Evolutionary conservation across 2,329 filamentous ascomycete genomes (phyloP).

Genomic region (Talaromyces pinophilus): DNA sequence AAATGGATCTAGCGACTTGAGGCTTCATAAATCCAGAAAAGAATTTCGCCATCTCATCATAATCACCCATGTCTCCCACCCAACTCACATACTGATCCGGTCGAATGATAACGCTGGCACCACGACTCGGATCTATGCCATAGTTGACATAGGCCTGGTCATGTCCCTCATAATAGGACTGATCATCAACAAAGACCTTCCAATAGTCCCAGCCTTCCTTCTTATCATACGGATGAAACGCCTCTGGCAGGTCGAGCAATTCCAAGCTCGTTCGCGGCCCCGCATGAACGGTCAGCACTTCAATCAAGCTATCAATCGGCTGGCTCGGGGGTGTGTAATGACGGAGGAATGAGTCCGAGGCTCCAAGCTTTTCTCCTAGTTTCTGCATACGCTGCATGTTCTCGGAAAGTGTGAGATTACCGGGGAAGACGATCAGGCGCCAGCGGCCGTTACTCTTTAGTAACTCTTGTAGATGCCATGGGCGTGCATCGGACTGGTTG

Average conservation of each 20-base stretch:
- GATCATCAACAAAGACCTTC: slow-evolving; percentile 16
- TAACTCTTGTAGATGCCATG: slow-evolving; percentile 41
- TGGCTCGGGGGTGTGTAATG: neutral
- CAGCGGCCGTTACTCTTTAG: slow-evolving; percentile 29
- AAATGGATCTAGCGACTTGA: neutral
- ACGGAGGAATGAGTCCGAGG: slow-evolving; percentile 9
- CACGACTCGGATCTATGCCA: slow-evolving; percentile 59
- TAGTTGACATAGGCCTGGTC: slow-evolving; percentile 51
- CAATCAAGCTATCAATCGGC: slow-evolving; percentile 5
- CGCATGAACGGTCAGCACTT: slow-evolving; percentile 16
- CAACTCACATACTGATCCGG: slow-evolving; percentile 2
- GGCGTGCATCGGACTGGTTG: slow-evolving; percentile 42
- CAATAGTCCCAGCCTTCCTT: slow-evolving; percentile 16
- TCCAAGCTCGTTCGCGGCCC: slow-evolving; percentile 7
- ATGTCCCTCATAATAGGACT: slow-evolving; percentile 3
- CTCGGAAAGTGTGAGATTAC: slow-evolving; percentile 24
- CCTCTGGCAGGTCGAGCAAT: slow-evolving; percentile 2
- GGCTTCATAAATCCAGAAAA: neutral
- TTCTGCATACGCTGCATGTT: slow-evolving; percentile 49
- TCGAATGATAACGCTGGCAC: slow-evolving; percentile 31
- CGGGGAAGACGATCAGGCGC: slow-evolving; percentile 14
- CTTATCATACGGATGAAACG: slow-evolving; percentile 7
- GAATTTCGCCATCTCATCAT: neutral
- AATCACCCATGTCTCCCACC: neutral
- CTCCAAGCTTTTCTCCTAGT: slow-evolving; percentile 10